These are phyloP conservation scores for Starmerella bacillaris DNA, from an alignment of 805 yeast species.

Conservation along the genomic window DNA sequence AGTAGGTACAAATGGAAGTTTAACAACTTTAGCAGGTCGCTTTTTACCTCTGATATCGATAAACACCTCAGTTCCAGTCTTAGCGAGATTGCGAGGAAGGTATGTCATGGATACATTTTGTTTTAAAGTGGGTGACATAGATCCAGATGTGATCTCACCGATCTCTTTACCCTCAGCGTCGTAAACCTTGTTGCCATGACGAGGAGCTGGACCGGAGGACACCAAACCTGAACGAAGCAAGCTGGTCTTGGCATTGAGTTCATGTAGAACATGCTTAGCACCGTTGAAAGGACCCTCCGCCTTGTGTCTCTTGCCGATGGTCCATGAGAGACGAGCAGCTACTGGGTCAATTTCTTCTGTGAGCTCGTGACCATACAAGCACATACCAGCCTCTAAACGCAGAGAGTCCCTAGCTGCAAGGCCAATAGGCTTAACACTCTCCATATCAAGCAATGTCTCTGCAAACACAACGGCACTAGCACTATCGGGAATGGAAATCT, in stretches of 20 bases:
- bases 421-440: constrained; percentile 64
- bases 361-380: constrained; percentile 86
- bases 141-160: constrained; percentile 45
- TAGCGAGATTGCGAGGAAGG: constrained; percentile 49
- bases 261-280: constrained; percentile 44
- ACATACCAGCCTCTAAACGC: constrained; percentile 95
- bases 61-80: constrained; percentile 52
- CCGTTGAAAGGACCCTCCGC: constrained; percentile 53
- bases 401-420: constrained; percentile 96
- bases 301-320: constrained; percentile 67
- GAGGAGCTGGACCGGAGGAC: constrained; percentile 80
- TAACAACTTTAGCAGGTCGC: constrained; percentile 56
- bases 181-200: constrained; percentile 55
- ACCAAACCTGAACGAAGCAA: constrained; percentile 54
- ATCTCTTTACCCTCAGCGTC: constrained; percentile 37
- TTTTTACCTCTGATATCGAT: constrained; percentile 72
- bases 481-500: constrained; percentile 52
- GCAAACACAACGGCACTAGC: constrained; percentile 42
- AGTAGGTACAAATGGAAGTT: constrained; percentile 69
- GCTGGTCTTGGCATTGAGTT: constrained; percentile 45
- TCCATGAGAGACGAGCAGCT: constrained; percentile 80
- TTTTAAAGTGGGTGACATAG: constrained; percentile 51
- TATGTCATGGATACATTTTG: constrained; percentile 85
- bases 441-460: constrained; percentile 34
- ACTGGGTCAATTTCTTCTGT: constrained; percentile 66